Percentiles rank a stretch among this genome's conserved stretches.
Conservation (phyloP, 768 basidiomycete species). For the Hericium erinaceus region DNA sequence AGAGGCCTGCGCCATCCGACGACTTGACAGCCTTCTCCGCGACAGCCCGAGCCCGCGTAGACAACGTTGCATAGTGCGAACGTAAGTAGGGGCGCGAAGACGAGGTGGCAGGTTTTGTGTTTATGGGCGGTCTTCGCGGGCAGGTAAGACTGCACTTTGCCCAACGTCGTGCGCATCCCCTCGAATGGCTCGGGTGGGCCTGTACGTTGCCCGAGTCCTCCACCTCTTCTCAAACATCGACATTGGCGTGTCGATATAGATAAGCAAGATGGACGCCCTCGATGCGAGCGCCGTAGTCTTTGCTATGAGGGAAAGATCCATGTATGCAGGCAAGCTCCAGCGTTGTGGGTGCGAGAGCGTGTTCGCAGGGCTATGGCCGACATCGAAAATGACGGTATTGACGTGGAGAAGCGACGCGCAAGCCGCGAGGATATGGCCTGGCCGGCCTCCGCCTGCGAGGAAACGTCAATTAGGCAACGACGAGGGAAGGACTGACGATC, state of each 20-base stretch:
- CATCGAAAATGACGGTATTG: slow-evolving; percentile 76
- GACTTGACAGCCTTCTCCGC: slow-evolving; percentile 77
- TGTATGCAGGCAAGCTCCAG: slow-evolving; percentile 59
- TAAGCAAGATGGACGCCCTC: slow-evolving; percentile 80
- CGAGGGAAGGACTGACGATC: background rate
- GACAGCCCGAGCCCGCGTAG: slow-evolving; percentile 50
- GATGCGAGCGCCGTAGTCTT: slow-evolving; percentile 73
- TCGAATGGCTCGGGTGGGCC: slow-evolving; percentile 65
- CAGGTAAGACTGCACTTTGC: slow-evolving; percentile 77
- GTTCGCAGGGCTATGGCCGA: slow-evolving; percentile 84
- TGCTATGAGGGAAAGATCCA: slow-evolving; percentile 73
- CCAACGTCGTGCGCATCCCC: slow-evolving; percentile 70
- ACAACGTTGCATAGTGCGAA: slow-evolving; percentile 42
- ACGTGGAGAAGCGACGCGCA: slow-evolving; percentile 84
- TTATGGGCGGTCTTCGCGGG: slow-evolving; percentile 93
- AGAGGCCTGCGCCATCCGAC: slow-evolving; percentile 87
- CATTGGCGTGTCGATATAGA: slow-evolving; percentile 98
- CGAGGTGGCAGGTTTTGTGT: slow-evolving; percentile 87
- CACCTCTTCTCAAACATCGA: slow-evolving; percentile 56
- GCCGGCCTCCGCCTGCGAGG: slow-evolving; percentile 83
- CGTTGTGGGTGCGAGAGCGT: slow-evolving; percentile 52
- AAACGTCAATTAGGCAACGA: background rate
- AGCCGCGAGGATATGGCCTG: slow-evolving; percentile 92
- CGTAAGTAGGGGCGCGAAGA: slow-evolving; percentile 62
- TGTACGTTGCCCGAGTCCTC: slow-evolving; percentile 27